phyloP scores from a whole-genome alignment of 163 green algal species.

The Scenedesmus sp. region DNA sequence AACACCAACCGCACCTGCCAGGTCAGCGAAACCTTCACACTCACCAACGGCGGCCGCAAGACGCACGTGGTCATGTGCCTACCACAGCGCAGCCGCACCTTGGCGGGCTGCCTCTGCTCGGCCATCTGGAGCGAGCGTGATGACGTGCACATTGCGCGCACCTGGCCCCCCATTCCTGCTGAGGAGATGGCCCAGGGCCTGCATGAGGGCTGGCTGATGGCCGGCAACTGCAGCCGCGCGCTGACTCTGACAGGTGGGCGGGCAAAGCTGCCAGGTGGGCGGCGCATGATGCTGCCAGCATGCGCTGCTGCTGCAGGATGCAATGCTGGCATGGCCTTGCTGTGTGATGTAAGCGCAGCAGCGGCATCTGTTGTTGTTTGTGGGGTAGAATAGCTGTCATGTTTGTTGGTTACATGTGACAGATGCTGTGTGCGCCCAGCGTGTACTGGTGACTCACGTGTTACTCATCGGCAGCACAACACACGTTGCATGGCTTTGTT shows the following conservation, averaged over 20 bases:
- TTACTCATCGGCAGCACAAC: background rate
- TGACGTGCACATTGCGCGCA: background rate
- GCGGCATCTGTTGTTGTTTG: too few species aligned
- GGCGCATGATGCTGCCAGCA: background rate
- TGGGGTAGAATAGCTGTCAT: too few species aligned
- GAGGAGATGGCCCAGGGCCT: background rate
- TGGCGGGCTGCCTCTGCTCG: slow-evolving; percentile 13
- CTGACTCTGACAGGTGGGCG: background rate
- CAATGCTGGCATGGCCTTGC: too few species aligned
- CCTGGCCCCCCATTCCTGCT: background rate
- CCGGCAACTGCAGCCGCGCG: slow-evolving; percentile 6
- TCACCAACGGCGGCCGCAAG: background rate
- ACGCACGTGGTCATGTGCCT: slow-evolving; percentile 10
- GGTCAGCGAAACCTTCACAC: background rate
- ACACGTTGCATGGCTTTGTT: background rate
- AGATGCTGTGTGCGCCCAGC: too few species aligned
- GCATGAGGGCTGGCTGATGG: slow-evolving; percentile 26
- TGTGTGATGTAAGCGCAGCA: too few species aligned
- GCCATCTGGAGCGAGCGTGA: slow-evolving; percentile 9
- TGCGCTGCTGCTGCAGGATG: background rate
- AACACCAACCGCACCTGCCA: background rate
- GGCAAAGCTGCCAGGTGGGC: background rate
- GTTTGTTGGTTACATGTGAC: too few species aligned
- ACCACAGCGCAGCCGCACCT: background rate
- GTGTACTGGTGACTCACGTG: background rate